Evolutionary conservation across 225 moss, liverwort and hornwort genomes (phyloP).

Genomic region (Bryum argenteum): DNA sequence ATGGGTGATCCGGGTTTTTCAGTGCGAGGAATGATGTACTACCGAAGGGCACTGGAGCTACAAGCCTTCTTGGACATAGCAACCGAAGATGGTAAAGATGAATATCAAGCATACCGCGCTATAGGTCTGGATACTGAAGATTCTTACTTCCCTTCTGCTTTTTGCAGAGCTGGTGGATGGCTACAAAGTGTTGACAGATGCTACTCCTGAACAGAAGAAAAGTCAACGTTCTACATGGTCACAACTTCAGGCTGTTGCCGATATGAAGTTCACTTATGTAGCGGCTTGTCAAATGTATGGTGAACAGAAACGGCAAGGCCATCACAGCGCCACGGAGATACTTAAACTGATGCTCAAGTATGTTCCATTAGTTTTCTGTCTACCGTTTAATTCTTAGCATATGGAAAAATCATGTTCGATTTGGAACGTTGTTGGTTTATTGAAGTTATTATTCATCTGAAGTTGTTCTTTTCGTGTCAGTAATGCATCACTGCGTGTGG

Average conservation of each 20-base stretch:
- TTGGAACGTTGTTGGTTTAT: too few relatives aligned
- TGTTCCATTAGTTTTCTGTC: not conserved
- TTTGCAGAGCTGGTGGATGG: conserved; percentile 87
- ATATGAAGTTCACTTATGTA: conserved; percentile 98
- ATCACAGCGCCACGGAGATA: conserved; percentile 78
- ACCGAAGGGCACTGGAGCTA: conserved; percentile 89
- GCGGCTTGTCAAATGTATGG: conserved; percentile 98
- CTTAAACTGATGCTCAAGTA: conserved; percentile 94
- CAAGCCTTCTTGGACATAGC: conserved; percentile 96
- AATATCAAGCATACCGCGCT: not conserved
- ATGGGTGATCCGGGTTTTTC: conserved; percentile 50
- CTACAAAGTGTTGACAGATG: conserved; percentile 80
- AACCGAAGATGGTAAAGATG: conserved; percentile 70
- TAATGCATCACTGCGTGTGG: conserved; percentile 85
- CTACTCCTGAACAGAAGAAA: conserved; percentile 73
- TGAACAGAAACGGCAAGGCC: conserved; percentile 83
- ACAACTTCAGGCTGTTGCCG: conserved; percentile 84
- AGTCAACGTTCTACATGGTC: conserved; percentile 96
- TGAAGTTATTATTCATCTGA: not conserved
- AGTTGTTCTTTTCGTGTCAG: conserved; percentile 31
- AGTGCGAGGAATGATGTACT: conserved; percentile 98
- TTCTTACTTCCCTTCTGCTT: not conserved
- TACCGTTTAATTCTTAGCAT: not conserved
- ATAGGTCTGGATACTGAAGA: not conserved
- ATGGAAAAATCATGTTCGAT: too few relatives aligned